Evolutionary conservation across 129 eudicot species (phyloP), one percentile per base, ranked within the genome.

Genomic region (Artemisia argyi): DNA sequence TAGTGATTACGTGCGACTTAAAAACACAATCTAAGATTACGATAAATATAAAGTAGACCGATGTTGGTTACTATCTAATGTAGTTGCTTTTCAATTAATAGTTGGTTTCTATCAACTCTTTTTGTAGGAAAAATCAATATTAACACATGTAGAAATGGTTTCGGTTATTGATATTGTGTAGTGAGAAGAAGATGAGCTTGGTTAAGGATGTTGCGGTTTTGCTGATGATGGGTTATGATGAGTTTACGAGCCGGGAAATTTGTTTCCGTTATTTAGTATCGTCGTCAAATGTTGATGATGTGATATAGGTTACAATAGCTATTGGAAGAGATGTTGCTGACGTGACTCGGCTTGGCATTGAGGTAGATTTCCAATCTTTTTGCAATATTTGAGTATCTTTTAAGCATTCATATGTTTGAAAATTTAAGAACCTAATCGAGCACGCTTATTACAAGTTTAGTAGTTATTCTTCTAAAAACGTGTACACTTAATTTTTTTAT

Each of bases 311-410:
- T 24, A 90, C 96, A 20, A 88, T 94, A 96, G 83, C 97, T 62
- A 90, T 94, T 77, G 97, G 93, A 63, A 81, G 90, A 84, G 98
- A 90, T 86, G 98, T 90, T 81, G 98, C 97, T 60, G 70, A 90
- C 55, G 97, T 94, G 57, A 88, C 96, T 71, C 91, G 94, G 18
- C 96, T 88, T 66, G 98, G 98, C 59, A 84, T 94, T 57, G 98
- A 88, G 97, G 98, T 94, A 82, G 47, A 66, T 73, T 54, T 64
- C n/a, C 65, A 3, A 16, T 71, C 3, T 53, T 3, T 11, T 15
- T 48, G 11, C 32, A 44, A 6, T 59, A 30, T 30, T 22, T 47
- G 18, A 52, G 65, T 13, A 9, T 53, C 55, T 20, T 50, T 75
- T 11, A 24, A 16, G 71, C 61, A 51, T 15, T 72, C 39, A 48